Conservation (phyloP, 2,329 filamentous ascomycete genomes). For the Golovinomyces cichoracearum region DNA sequence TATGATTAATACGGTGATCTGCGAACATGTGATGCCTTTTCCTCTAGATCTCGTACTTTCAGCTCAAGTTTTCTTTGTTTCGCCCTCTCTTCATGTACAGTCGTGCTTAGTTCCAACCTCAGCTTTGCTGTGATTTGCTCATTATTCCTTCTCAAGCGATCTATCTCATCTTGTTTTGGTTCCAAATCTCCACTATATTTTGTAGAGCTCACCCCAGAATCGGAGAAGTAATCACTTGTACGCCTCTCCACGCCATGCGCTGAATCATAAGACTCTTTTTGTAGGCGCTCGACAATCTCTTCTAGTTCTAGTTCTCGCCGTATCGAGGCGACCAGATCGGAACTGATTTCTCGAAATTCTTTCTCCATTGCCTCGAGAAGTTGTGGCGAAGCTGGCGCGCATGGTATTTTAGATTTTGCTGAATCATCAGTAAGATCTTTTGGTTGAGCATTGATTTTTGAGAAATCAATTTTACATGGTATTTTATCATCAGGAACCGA, state of each 20-base stretch:
- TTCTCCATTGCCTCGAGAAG: conserved; percentile 75
- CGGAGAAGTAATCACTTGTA: conserved; percentile 94
- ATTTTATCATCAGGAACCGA: conserved; percentile 11
- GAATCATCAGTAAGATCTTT: conserved; percentile 13
- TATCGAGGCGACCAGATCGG: conserved; percentile 78
- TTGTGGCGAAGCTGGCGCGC: conserved; percentile 18
- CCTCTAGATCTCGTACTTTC: conserved; percentile 61
- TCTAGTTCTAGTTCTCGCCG: conserved; percentile 89
- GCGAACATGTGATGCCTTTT: conserved; percentile 40
- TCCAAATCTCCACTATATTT: conserved; percentile 35
- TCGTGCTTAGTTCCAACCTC: conserved; percentile 59
- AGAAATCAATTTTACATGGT: conserved; percentile 16
- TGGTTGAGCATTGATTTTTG: conserved; percentile 19
- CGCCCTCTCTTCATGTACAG: conserved; percentile 64
- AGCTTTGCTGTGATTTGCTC: conserved; percentile 82
- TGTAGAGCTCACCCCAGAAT: conserved; percentile 70
- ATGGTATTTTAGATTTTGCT: conserved; percentile 13
- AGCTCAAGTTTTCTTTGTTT: conserved; percentile 52
- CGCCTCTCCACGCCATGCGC: conserved; percentile 30
- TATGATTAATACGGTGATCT: no score
- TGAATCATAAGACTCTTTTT: conserved; percentile 40
- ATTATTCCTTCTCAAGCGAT: conserved; percentile 53
- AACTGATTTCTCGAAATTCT: conserved; percentile 77
- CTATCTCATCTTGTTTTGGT: conserved; percentile 42
- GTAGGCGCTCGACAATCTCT: conserved; percentile 69